Evolutionary conservation across 305 asterid genomes (phyloP), one percentile per base, ranked within the genome.

Genomic region (Fraxinus nigra): DNA sequence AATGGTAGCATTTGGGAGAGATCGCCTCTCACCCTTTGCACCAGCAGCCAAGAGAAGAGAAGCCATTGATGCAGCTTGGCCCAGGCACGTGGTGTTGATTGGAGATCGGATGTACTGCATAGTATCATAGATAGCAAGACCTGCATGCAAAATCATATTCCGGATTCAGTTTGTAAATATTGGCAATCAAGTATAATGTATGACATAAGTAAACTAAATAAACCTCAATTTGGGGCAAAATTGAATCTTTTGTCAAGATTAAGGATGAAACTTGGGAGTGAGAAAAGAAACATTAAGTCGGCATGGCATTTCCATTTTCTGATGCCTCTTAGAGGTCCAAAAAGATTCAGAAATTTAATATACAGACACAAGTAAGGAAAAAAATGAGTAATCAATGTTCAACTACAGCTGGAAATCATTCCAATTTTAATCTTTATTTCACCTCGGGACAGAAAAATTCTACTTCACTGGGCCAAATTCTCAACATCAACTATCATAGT

Each of bases 61-160:
- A 61, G 87, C 99, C 99, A 95, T 95, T 5, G 99, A 94, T 81
- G 99, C 98, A 80, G 99, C 98, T 86, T 93, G 99, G 56, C 99
- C 99, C 79, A 95, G 89, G 82, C 99, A 95, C 74, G 87, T 91
- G 9, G 99, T 95, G 81, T 93, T 92, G 83, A 95, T 87, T 22
- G 99, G 99, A 82, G 97, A 95, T 51, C 96, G 89, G 69, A 95
- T 95, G 80, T 94, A 94, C 91, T 93, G 98, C 99, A 95, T 95
- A 0, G 99, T 94, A 74, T 95, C 98, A 75, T 94, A 95, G 81
- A 95, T 95, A 73, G 99, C 99, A 89, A 95, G 98, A 84, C 99
- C 99, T 95, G 84, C 76, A 83, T 6, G 46, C 30, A 79, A 0
- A 33, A 72, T 72, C 48, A 7, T n/a, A n/a, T 72, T 33, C 46